Conservation (phyloP, 2,329 filamentous ascomycete genomes). For the Paecilomyces fulvus region DNA sequence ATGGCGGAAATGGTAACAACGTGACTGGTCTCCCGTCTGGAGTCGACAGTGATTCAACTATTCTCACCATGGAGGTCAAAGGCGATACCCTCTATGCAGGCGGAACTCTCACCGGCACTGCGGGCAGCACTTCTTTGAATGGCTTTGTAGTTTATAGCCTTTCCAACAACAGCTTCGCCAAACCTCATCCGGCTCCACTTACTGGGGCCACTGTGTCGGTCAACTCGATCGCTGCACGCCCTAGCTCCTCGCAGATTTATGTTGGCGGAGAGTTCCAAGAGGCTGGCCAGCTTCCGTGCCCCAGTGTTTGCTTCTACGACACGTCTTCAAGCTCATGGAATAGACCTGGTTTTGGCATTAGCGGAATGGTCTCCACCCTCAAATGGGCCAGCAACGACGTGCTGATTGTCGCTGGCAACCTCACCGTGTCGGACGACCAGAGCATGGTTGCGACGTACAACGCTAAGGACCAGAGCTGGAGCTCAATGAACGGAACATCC, state of each 20-base stretch:
- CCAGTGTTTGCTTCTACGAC: constrained; percentile 72
- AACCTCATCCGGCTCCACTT: constrained; percentile 66
- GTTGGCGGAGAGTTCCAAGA: constrained; percentile 78
- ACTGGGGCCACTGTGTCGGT: constrained; percentile 63
- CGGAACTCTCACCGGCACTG: constrained; percentile 63
- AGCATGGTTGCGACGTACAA: constrained; percentile 68
- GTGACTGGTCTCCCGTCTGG: constrained; percentile 59
- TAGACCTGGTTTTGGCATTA: constrained; percentile 63
- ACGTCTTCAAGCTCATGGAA: constrained; percentile 66
- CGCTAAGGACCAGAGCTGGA: constrained; percentile 57
- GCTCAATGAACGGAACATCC: constrained; percentile 46
- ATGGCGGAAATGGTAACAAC: constrained; percentile 58
- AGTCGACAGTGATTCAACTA: constrained; percentile 63
- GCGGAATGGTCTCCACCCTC: constrained; percentile 62
- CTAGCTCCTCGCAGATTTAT: constrained; percentile 65
- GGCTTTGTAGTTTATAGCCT: constrained; percentile 80
- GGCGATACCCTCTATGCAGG: constrained; percentile 70
- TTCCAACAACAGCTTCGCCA: constrained; percentile 49
- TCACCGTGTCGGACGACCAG: constrained; percentile 58
- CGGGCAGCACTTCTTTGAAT: constrained; percentile 54
- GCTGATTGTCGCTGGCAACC: constrained; percentile 68
- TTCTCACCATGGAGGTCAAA: constrained; percentile 61
- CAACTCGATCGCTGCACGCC: constrained; percentile 65
- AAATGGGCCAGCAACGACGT: constrained; percentile 66
- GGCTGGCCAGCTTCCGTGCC: constrained; percentile 75